Percentiles rank a stretch among this genome's conserved stretches.
phyloP scores from a whole-genome alignment of 768 basidiomycete genomes.

The Suillus hirtellus region DNA sequence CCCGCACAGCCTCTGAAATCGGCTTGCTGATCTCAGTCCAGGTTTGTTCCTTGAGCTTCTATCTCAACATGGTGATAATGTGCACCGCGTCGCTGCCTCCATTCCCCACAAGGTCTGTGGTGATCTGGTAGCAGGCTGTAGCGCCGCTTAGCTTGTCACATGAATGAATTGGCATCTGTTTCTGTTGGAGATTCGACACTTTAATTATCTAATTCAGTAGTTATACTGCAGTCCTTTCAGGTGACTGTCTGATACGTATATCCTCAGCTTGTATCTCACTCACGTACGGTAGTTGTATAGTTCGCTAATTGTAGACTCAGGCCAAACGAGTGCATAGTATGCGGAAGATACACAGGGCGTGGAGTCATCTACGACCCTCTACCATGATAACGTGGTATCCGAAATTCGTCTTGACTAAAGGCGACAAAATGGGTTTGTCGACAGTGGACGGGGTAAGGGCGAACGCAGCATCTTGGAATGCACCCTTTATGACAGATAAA shows the following conservation, averaged over 20 bases:
- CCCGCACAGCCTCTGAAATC: conserved; percentile 9
- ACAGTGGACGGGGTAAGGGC: conserved; percentile 75
- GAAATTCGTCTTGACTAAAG: conserved; percentile 78
- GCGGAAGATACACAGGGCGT: conserved; percentile 9
- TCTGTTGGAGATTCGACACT: background rate
- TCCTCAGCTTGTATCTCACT: conserved; percentile 10
- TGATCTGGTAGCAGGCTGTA: conserved; percentile 10
- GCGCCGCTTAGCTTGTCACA: conserved; percentile 6
- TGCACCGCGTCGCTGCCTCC: conserved; percentile 65
- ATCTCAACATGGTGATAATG: conserved; percentile 63
- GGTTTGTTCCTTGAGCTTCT: conserved; percentile 57
- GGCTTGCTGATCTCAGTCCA: conserved; percentile 18
- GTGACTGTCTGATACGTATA: conserved; percentile 4
- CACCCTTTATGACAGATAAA: conserved; percentile 39
- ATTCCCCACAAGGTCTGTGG: conserved; percentile 60
- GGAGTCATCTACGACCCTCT: conserved; percentile 64
- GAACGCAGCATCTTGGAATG: conserved; percentile 90
- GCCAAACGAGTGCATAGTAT: background rate
- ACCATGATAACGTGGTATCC: conserved; percentile 94
- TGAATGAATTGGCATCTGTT: conserved; percentile 7
- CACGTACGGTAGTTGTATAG: conserved; percentile 5
- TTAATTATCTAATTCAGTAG: background rate
- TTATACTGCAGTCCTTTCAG: background rate
- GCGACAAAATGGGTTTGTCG: conserved; percentile 72
- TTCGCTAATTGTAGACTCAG: conserved; percentile 7